phyloP scores from a whole-genome alignment of 495 filamentous ascomycete species.

The Lophiostoma macrostomum region DNA sequence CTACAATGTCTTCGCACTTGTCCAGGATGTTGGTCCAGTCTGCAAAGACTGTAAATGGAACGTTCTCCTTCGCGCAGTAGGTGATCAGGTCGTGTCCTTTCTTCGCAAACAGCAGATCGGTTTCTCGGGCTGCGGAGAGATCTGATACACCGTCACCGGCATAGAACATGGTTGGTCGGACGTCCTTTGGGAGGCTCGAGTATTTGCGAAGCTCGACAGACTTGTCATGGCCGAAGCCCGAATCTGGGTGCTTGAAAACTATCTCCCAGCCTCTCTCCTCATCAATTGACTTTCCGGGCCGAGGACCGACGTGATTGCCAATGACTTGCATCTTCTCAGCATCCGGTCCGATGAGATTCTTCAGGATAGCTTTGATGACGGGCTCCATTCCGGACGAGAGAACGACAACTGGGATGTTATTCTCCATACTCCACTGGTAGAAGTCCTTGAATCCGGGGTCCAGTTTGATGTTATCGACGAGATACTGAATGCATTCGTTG shows the following conservation, averaged over 20 bases:
- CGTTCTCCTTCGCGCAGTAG: constrained; percentile 72
- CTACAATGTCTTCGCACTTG: constrained; percentile 69
- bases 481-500: constrained; percentile 68
- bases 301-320: constrained; percentile 69
- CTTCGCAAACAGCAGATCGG: constrained; percentile 88
- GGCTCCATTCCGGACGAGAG: constrained; percentile 89
- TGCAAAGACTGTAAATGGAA: constrained; percentile 78
- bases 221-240: constrained; percentile 91
- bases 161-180: constrained; percentile 77
- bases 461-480: constrained; percentile 79
- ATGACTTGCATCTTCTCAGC: constrained; percentile 76
- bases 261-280: constrained; percentile 82
- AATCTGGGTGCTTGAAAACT: constrained; percentile 49
- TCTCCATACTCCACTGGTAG: constrained; percentile 71
- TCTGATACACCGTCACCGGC: constrained; percentile 90
- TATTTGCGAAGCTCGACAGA: constrained; percentile 82
- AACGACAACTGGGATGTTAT: constrained; percentile 89
- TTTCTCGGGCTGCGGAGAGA: constrained; percentile 81
- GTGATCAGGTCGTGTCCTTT: constrained; percentile 78
- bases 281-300: constrained; percentile 71
- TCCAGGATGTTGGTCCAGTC: constrained; percentile 72
- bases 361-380: constrained; percentile 79
- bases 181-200: constrained; percentile 59
- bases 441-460: constrained; percentile 85
- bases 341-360: constrained; percentile 70